Conservation (phyloP, 805 yeast genomes). For the Myxozyma neglecta region DNA sequence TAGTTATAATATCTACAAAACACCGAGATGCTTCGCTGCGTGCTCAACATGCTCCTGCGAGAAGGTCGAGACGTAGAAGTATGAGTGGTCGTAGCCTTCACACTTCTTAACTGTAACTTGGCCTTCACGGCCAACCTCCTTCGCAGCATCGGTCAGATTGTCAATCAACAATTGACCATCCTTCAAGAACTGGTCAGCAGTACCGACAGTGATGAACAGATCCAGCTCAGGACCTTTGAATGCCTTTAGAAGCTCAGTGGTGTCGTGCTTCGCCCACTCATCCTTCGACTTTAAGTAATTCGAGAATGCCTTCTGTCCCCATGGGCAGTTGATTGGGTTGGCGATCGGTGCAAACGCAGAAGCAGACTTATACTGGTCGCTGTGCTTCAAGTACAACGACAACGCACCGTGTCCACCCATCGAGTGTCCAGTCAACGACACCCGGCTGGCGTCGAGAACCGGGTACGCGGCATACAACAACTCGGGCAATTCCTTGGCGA, state of each 20-base stretch:
- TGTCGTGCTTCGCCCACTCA: slow-evolving; percentile 79
- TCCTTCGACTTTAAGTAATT: slow-evolving; percentile 68
- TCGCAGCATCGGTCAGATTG: slow-evolving; percentile 60
- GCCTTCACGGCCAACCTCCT: slow-evolving; percentile 57
- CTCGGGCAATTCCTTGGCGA: slow-evolving; percentile 68
- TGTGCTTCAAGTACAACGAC: slow-evolving; percentile 63
- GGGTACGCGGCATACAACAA: slow-evolving; percentile 46
- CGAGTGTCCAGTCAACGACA: slow-evolving; percentile 91
- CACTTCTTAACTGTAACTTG: slow-evolving; percentile 62
- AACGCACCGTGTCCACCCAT: slow-evolving; percentile 98
- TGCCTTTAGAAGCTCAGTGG: slow-evolving; percentile 65
- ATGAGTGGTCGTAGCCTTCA: slow-evolving; percentile 89
- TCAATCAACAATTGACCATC: slow-evolving; percentile 73
- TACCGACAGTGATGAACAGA: slow-evolving; percentile 82
- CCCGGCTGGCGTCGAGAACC: slow-evolving; percentile 56
- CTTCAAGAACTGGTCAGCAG: slow-evolving; percentile 68
- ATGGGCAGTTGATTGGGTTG: slow-evolving; percentile 72
- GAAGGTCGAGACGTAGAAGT: slow-evolving; percentile 79
- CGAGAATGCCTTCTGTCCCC: slow-evolving; percentile 86
- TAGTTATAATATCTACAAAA: slow-evolving; percentile 1
- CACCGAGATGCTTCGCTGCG: slow-evolving; percentile 65
- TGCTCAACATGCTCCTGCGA: slow-evolving; percentile 80
- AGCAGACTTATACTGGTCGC: slow-evolving; percentile 72
- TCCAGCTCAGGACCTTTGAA: slow-evolving; percentile 56
- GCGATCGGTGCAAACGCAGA: slow-evolving; percentile 89